Percentiles rank a stretch among this genome's conserved stretches.
These are phyloP conservation scores for Fusarium coffeatum DNA, from an alignment of 2,329 filamentous ascomycete genomes.

Conservation along the genomic window DNA sequence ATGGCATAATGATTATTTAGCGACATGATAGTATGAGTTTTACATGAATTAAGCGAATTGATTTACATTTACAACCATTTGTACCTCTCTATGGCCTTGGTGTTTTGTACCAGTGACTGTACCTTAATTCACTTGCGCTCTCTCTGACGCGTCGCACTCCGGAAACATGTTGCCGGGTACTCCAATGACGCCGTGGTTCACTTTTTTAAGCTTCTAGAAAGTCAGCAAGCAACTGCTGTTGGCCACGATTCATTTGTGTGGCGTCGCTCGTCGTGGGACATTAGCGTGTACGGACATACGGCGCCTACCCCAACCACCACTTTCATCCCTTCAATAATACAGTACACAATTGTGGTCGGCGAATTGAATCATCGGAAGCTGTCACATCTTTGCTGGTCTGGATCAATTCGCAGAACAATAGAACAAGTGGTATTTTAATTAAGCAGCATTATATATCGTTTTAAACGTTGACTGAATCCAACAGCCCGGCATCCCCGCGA, in stretches of 20 bases:
- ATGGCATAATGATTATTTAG: background rate
- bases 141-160: no score
- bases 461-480: no score
- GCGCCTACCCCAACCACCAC: background rate
- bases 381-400: background rate
- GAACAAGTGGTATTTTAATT: background rate
- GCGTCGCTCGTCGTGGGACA: background rate
- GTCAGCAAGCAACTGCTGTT: background rate
- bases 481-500: background rate
- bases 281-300: background rate
- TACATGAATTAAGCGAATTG: background rate
- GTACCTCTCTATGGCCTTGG: background rate
- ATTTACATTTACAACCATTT: background rate
- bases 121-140: background rate
- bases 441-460: background rate
- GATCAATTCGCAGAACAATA: rapidly evolving
- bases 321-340: background rate
- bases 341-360: no score
- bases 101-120: background rate
- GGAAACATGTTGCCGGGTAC: rapidly evolving
- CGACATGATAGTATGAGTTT: background rate
- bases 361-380: no score
- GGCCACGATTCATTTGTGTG: no score
- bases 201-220: background rate
- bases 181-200: background rate